Evolutionary conservation across 2,329 filamentous ascomycete genomes (phyloP), one percentile per base, ranked within the genome.

Genomic region (Claviceps humidiphila): DNA sequence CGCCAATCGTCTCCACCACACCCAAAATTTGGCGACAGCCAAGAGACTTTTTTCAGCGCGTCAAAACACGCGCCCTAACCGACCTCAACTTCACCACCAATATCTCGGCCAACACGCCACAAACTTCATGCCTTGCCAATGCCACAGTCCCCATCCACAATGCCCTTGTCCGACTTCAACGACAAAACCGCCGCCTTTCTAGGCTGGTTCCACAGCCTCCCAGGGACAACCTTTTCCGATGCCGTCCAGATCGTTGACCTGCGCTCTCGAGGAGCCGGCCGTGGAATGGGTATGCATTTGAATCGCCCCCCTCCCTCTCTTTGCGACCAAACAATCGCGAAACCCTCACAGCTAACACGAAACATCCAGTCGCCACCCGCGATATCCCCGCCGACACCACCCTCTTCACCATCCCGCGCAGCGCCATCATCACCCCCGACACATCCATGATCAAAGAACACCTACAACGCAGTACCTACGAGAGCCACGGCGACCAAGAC

Each of bases 401-500:
- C 47, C 76, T 95, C 44, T 95, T 95, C 71, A 83, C 80, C 47
- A 86, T 95, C 55, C 88, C 89, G 2, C 81, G 86, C 55, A 69
- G 73, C 47, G 72, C 77, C 49, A 82, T 95, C 56, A 79, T 95
- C 62, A 86, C 79, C 58, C 73, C 79, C 22, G 76, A 84, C 62
- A 94, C 85, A 42, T 93, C 88, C 1, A 74, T 77, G 47, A 73
- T 95, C 34, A 75, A 77, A 24, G 70, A 66, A 59, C 74, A 72
- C 65, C 74, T 34, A 4, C 3, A 11, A 11, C 30, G 30, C 30
- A 34, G 30, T 4, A 34, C 30, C 30, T 76, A 85, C 53, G 66
- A 66, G 16, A 63, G 66, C 51, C 61, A 68, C 44, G 59, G 60
- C 4, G 62, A 61, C 17, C 64, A 69, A 4, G 67, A 68, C 41